A percentile compares a stretch with the other conserved stretches of the same genome.
Evolutionary conservation across 1,284 basidiomycete species (phyloP).

Genomic region (Trametes polyzona): DNA sequence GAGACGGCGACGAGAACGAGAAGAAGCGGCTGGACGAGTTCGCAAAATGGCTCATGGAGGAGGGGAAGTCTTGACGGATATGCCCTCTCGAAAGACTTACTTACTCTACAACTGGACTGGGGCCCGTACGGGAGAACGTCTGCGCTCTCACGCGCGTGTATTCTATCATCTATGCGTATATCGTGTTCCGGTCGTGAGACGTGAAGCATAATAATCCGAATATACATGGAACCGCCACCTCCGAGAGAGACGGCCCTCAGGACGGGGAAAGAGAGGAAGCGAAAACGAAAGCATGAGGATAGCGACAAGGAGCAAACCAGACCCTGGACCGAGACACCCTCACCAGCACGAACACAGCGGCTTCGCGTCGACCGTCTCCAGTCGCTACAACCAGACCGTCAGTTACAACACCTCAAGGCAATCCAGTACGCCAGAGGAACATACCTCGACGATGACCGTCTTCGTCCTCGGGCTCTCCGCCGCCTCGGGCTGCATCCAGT

Average conservation of each 20-base stretch:
- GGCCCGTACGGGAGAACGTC: not conserved
- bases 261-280: no score
- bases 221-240: conserved; percentile 14
- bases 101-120: not conserved
- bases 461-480: conserved; percentile 51
- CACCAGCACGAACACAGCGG: conserved; percentile 77
- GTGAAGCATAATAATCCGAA: conserved; percentile 12
- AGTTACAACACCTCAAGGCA: not conserved
- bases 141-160: not conserved
- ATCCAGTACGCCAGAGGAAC: not conserved
- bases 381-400: conserved; percentile 48
- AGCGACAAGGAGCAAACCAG: conserved; percentile 7
- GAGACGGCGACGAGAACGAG: conserved; percentile 73
- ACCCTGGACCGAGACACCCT: conserved; percentile 12
- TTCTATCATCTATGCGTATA: conserved; percentile 18
- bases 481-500: conserved; percentile 68
- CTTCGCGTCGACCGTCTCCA: conserved; percentile 70
- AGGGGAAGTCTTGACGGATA: conserved; percentile 56
- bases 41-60: conserved; percentile 82
- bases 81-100: not conserved
- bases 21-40: conserved; percentile 87
- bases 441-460: conserved; percentile 72
- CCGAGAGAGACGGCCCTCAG: not conserved
- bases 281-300: conserved; percentile 19
- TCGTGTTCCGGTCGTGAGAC: not conserved